These are phyloP conservation scores for Mitragyna speciosa DNA, from an alignment of 257 asterid genomes.

Conservation along the genomic window DNA sequence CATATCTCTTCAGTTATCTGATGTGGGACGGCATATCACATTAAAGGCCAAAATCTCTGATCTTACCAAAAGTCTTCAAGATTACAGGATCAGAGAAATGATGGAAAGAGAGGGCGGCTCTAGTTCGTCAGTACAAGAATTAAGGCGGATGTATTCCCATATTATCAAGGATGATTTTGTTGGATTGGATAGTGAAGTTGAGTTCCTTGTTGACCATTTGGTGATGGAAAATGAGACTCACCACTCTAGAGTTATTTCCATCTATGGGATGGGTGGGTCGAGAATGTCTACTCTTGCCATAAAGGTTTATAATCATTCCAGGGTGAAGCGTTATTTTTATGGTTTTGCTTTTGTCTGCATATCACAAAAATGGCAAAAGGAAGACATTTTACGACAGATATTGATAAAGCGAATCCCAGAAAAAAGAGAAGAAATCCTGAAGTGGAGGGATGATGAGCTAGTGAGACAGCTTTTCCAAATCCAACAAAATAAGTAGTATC, in stretches of 20 bases:
- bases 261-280: neutral
- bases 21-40: too few species aligned
- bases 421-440: conserved; percentile 24
- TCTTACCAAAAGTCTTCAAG: neutral
- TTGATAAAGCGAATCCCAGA: conserved; percentile 33
- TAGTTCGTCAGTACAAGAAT: neutral
- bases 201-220: neutral
- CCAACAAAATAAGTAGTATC: conserved; percentile 32
- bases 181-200: neutral
- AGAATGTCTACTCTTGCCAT: conserved; percentile 47
- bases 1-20: too few species aligned
- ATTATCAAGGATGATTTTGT: neutral
- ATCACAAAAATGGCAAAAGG: conserved; percentile 38
- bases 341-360: conserved; percentile 37
- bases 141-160: neutral
- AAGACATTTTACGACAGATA: neutral
- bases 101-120: neutral
- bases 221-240: neutral
- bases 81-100: neutral
- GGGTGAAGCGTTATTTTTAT: conserved; percentile 34
- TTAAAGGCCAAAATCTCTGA: neutral
- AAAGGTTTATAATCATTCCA: conserved; percentile 30
- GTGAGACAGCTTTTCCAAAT: conserved; percentile 33
- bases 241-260: neutral
- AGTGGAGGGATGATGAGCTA: conserved; percentile 43